Conservation (phyloP, 495 filamentous ascomycete species). For the Penicillium subrubescens region DNA sequence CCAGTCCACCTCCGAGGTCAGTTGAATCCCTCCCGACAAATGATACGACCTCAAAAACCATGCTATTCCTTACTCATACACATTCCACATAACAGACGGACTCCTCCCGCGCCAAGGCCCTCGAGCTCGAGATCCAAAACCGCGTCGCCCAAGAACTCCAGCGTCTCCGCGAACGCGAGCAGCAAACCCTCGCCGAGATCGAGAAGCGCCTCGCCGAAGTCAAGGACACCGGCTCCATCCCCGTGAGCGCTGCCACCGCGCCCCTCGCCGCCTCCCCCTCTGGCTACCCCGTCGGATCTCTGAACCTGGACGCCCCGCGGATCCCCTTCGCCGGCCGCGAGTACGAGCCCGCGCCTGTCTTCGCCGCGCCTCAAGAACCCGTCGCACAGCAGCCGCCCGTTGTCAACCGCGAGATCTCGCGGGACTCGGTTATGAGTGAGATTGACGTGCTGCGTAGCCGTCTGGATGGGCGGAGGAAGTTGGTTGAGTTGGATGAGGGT, state of each 20-base stretch:
- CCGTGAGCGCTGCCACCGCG: constrained; percentile 33
- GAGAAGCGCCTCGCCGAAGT: constrained; percentile 56
- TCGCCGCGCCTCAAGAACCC: constrained; percentile 19
- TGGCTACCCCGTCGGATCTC: constrained; percentile 44
- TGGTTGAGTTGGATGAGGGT: constrained; percentile 63
- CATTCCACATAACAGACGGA: constrained; percentile 65
- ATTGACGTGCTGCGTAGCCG: constrained; percentile 73
- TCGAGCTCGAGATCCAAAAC: constrained; percentile 85
- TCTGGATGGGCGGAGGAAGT: constrained; percentile 73
- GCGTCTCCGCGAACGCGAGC: constrained; percentile 66
- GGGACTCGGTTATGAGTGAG: constrained; percentile 61
- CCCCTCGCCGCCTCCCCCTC: constrained; percentile 33
- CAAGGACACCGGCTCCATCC: constrained; percentile 35
- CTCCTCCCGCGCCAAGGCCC: constrained; percentile 74
- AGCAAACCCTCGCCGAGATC: constrained; percentile 55
- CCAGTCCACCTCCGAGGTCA: constrained; percentile 82
- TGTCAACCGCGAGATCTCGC: constrained; percentile 48
- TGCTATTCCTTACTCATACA: constrained; percentile 10
- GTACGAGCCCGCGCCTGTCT: constrained; percentile 30
- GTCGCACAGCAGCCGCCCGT: constrained; percentile 22
- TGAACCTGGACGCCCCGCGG: constrained; percentile 51
- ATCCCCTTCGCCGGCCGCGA: constrained; percentile 52
- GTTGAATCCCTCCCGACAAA: constrained; percentile 20
- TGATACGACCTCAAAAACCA: constrained; percentile 8
- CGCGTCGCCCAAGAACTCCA: constrained; percentile 86